These are phyloP conservation scores for Suillus cothurnatus DNA, from an alignment of 768 basidiomycete species.

Conservation along the genomic window DNA sequence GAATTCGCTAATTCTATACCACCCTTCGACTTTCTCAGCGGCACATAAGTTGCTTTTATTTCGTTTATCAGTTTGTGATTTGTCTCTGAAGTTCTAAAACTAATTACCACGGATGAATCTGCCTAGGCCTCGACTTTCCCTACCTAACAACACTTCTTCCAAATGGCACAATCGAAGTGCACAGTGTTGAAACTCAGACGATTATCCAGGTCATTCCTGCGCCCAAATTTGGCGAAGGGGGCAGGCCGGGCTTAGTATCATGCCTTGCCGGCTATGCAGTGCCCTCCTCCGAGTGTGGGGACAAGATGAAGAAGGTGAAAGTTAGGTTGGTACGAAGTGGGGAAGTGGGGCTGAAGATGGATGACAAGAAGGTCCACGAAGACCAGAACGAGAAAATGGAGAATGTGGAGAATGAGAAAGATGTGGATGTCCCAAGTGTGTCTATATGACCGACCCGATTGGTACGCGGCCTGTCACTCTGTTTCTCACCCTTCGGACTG, in stretches of 20 bases:
- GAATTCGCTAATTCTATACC: background rate
- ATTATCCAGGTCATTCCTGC: constrained; percentile 71
- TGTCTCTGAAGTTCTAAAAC: background rate
- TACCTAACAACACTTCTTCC: constrained; percentile 78
- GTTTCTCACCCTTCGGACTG: background rate
- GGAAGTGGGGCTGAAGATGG: background rate
- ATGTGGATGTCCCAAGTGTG: constrained; percentile 20
- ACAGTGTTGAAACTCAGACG: constrained; percentile 73
- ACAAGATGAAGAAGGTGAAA: constrained; percentile 40
- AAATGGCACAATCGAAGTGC: constrained; percentile 79
- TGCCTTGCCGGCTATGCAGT: constrained; percentile 42
- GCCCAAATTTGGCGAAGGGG: constrained; percentile 32
- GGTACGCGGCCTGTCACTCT: background rate
- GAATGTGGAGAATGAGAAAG: constrained; percentile 2
- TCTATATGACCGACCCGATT: constrained; percentile 16
- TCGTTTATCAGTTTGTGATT: background rate
- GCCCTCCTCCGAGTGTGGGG: constrained; percentile 42
- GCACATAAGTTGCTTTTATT: background rate
- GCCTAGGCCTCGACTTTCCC: constrained; percentile 76
- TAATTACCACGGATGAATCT: background rate
- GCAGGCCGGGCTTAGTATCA: constrained; percentile 29
- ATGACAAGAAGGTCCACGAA: constrained; percentile 8
- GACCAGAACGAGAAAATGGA: constrained; percentile 3
- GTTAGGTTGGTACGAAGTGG: constrained; percentile 31
- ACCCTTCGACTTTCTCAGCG: background rate